Conservation (phyloP, 257 asterid species). For the Cruciata laevipes region DNA sequence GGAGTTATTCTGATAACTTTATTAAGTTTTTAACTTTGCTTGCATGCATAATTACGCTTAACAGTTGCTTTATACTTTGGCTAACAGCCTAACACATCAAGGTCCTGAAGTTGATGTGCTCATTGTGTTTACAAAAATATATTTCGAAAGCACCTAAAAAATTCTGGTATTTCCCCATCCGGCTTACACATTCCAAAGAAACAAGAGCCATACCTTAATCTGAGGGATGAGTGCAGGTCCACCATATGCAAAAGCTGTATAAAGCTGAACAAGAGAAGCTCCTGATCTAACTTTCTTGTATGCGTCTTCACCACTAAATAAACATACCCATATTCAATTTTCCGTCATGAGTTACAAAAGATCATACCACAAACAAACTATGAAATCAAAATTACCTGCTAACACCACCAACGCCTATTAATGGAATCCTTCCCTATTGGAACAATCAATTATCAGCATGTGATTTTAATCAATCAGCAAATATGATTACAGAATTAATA, state of each 20-base stretch:
- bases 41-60: no score
- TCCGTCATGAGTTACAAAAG: not conserved
- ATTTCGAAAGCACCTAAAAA: not conserved
- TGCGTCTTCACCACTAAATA: constrained; percentile 85
- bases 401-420: constrained; percentile 89
- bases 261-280: constrained; percentile 91
- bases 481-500: not conserved
- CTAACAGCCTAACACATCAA: not conserved
- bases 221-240: constrained; percentile 95
- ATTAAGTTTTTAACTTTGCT: no score
- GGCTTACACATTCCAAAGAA: not conserved
- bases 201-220: constrained; percentile 57
- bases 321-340: not conserved
- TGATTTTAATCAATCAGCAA: not conserved
- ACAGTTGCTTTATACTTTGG: not conserved
- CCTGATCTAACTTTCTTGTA: constrained; percentile 92
- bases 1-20: not conserved
- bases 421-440: constrained; percentile 70
- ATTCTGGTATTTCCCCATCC: not conserved
- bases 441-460: constrained; percentile 1
- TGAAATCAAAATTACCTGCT: constrained; percentile 54
- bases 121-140: not conserved
- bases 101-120: not conserved
- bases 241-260: constrained; percentile 91
- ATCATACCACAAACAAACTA: constrained; percentile 5